These are phyloP conservation scores for Fonsecaea multimorphosa DNA, from an alignment of 2,329 filamentous ascomycete species.

Conservation along the genomic window DNA sequence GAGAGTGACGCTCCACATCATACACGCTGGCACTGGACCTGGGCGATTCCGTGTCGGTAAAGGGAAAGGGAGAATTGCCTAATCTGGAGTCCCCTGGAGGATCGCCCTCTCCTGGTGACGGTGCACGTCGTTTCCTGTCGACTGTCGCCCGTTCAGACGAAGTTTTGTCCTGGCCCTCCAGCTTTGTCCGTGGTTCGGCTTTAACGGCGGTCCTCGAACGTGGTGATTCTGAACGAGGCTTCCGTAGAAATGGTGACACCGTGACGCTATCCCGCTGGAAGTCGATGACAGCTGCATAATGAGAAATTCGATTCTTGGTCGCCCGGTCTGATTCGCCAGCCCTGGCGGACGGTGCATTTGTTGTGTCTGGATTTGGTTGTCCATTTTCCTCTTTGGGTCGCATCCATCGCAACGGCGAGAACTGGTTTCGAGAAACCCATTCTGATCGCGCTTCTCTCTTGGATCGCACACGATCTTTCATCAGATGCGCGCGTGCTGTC, in stretches of 20 bases:
- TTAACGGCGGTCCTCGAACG: not conserved
- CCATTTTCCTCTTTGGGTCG: constrained; percentile 28
- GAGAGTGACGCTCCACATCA: not conserved
- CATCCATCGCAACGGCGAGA: constrained; percentile 34
- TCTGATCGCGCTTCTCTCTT: constrained; percentile 31
- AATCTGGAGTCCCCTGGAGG: constrained; percentile 4
- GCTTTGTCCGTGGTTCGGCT: not conserved
- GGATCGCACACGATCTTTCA: constrained; percentile 33
- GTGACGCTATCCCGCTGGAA: constrained; percentile 24
- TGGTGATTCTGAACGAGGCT: constrained; percentile 17
- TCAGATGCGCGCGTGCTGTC: constrained; percentile 30
- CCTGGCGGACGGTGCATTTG: not conserved
- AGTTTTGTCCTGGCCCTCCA: constrained; percentile 9
- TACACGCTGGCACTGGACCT: not conserved
- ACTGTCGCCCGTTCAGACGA: constrained; percentile 11
- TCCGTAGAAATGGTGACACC: constrained; percentile 12
- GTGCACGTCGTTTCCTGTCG: not conserved
- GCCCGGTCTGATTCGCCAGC: constrained; percentile 14
- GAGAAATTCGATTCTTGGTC: constrained; percentile 10
- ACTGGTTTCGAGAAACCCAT: constrained; percentile 32
- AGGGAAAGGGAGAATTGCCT: constrained; percentile 12
- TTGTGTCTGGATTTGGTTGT: constrained; percentile 15
- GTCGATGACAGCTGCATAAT: constrained; percentile 29
- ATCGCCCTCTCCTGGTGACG: not conserved
- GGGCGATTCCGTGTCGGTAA: constrained; percentile 13